Evolutionary conservation across 1,139 yeast genomes (phyloP).

Genomic region (Kurtzmaniella natalensis): DNA sequence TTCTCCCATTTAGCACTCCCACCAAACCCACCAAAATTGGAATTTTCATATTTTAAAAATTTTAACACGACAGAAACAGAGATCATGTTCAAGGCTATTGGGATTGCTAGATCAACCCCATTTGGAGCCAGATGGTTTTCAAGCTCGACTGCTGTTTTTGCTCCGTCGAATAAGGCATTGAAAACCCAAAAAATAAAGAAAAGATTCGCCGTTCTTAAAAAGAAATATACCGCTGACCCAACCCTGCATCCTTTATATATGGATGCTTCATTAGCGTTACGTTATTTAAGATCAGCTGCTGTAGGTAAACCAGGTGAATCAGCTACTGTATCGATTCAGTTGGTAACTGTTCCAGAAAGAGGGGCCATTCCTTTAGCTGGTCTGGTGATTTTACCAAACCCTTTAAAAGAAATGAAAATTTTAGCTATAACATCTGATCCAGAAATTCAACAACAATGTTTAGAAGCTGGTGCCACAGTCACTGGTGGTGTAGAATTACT

Average conservation of each 20-base stretch:
- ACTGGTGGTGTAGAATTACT: constrained; percentile 76
- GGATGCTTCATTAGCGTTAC: constrained; percentile 69
- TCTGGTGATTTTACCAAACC: constrained; percentile 69
- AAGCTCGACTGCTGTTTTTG: constrained; percentile 1
- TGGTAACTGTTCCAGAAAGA: constrained; percentile 69
- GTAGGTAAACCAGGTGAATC: constrained; percentile 73
- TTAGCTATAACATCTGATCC: constrained; percentile 65
- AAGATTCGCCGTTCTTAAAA: constrained; percentile 31
- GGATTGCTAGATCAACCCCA: background rate
- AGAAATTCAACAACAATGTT: constrained; percentile 50
- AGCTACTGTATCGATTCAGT: constrained; percentile 63
- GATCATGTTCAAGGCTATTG: background rate
- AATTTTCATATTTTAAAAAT: too few relatives aligned
- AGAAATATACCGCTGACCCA: constrained; percentile 45
- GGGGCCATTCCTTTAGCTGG: constrained; percentile 79
- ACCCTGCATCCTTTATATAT: constrained; percentile 57
- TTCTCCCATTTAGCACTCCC: too few relatives aligned
- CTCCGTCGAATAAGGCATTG: constrained; percentile 3
- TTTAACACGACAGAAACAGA: too few relatives aligned
- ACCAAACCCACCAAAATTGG: too few relatives aligned
- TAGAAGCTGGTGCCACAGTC: constrained; percentile 50
- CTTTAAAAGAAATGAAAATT: constrained; percentile 60
- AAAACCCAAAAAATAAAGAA: constrained; percentile 20
- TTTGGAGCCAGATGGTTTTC: constrained; percentile 2
- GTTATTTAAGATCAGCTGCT: constrained; percentile 82